Evolutionary conservation across 2,329 filamentous ascomycete species (phyloP).

Genomic region (Hymenoscyphus fructigenus): DNA sequence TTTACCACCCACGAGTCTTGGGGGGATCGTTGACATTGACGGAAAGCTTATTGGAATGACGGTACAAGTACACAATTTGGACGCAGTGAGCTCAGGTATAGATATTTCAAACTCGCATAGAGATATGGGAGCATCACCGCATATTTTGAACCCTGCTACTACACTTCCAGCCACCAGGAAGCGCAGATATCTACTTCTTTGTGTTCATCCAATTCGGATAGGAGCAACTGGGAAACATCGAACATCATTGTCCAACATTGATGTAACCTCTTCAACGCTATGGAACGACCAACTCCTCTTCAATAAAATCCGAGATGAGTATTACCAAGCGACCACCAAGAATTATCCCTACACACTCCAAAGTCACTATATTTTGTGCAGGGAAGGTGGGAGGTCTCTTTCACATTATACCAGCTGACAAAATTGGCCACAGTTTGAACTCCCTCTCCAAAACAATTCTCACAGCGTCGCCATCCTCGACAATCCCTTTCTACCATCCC

Average conservation of each 20-base stretch:
- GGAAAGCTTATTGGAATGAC: not conserved
- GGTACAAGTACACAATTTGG: not conserved
- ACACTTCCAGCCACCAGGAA: not conserved
- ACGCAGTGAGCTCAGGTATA: not conserved
- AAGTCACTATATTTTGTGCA: not conserved
- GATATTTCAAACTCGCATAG: not conserved
- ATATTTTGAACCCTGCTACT: not conserved
- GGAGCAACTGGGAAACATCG: not conserved
- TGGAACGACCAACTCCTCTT: not conserved
- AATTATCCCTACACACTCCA: not conserved
- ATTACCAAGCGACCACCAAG: not conserved
- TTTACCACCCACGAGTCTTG: not conserved
- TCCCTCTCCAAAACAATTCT: not conserved
- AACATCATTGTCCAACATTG: not conserved
- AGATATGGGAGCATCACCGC: not conserved
- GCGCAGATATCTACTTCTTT: not conserved
- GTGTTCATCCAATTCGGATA: not conserved
- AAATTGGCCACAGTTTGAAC: not conserved
- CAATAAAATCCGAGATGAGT: not conserved
- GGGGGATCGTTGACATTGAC: not conserved
- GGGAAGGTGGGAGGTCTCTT: not conserved
- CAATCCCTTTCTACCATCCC: not conserved
- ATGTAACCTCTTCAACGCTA: not conserved
- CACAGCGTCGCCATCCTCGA: not conserved
- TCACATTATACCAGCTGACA: too few species aligned